Percentiles rank a stretch among this genome's conserved stretches.
Conservation (phyloP, 441 rosid genomes). For the Erodium trifolium region DNA sequence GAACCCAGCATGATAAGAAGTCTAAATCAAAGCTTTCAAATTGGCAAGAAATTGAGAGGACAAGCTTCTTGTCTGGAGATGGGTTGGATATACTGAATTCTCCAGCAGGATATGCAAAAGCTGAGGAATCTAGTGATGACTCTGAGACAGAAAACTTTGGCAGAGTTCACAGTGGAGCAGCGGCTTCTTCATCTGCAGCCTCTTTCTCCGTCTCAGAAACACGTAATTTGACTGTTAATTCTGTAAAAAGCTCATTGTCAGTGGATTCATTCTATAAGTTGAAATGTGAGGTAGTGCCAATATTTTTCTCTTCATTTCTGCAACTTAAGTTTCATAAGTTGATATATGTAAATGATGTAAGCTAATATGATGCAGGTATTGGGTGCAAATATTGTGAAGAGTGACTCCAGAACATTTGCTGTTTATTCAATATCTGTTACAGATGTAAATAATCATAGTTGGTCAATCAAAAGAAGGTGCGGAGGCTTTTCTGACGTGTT, state of each 20-base stretch:
- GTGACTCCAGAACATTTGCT: slow-evolving; percentile 83
- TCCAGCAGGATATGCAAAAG: slow-evolving; percentile 30
- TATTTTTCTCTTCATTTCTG: slow-evolving; percentile 15
- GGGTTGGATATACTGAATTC: slow-evolving; percentile 64
- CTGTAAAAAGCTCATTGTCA: slow-evolving; percentile 50
- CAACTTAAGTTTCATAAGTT: slow-evolving; percentile 17
- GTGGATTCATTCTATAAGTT: slow-evolving; percentile 69
- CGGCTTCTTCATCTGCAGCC: slow-evolving; percentile 64
- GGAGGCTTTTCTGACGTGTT: slow-evolving; percentile 15
- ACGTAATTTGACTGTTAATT: slow-evolving; percentile 31
- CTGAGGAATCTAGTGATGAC: slow-evolving; percentile 52
- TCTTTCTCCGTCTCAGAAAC: slow-evolving; percentile 35
- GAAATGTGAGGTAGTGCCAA: slow-evolving; percentile 79
- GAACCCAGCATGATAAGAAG: slow-evolving; percentile 51
- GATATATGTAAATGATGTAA: slow-evolving; percentile 20
- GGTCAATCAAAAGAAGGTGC: slow-evolving; percentile 99
- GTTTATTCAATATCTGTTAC: slow-evolving; percentile 90
- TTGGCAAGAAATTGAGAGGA: slow-evolving; percentile 81
- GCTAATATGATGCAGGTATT: slow-evolving; percentile 57
- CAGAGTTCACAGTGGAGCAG: slow-evolving; percentile 58
- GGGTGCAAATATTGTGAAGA: slow-evolving; percentile 95
- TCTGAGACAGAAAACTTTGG: slow-evolving; percentile 54
- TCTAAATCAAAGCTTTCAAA: slow-evolving; percentile 44
- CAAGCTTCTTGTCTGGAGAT: slow-evolving; percentile 74
- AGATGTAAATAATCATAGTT: slow-evolving; percentile 71